Evolutionary conservation across 495 filamentous ascomycete genomes (phyloP), one percentile per base, ranked within the genome.

Genomic region (Penicillium bovifimosum): DNA sequence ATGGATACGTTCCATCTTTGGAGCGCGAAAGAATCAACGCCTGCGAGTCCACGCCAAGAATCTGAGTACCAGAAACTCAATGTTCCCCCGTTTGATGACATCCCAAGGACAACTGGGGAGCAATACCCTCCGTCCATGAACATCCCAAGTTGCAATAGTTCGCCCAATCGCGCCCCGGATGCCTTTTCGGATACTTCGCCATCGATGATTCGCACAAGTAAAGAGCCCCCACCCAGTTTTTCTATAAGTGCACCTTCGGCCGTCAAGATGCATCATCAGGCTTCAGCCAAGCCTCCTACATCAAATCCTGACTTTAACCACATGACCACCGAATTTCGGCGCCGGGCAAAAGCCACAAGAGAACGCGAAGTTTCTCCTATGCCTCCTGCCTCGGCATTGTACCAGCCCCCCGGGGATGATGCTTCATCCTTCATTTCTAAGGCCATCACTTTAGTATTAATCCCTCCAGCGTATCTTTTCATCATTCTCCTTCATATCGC

Each of bases 401-500:
- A 85, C 58, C 71, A 75, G 27, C 78, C 84, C 13, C 41, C 53
- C 53, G 65, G 80, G 44, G 76, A 82, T 31, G 74, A 91, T 20
- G 82, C 88, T 1, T 72, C 79, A 9, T 79, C 81, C 0, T 77
- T 96, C 20, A 73, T 95, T 14, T 79, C 85, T 26, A 90, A 86
- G 67, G 90, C 88, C 0, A 84, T 81, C 62, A 80, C 86, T 16
- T 74, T 93, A 4, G 73, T 95, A 1, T 69, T 95, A 24, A 80
- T 86, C 0, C 89, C 90, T 7, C 89, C 90, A 0, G 77, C 83
- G 18, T 80, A 88, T 52, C 76, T 96, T 7, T 76, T 95, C 32
- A 75, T 81, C 7, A 68, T 93, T 35, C 87, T 96, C 75, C 76
- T 96, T 7, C 81, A 81, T 44, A 86, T 96, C 27, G 88, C 90